Evolutionary conservation across 1,139 yeast genomes (phyloP).

Genomic region (Hemisphaericaspora xylanilytica): DNA sequence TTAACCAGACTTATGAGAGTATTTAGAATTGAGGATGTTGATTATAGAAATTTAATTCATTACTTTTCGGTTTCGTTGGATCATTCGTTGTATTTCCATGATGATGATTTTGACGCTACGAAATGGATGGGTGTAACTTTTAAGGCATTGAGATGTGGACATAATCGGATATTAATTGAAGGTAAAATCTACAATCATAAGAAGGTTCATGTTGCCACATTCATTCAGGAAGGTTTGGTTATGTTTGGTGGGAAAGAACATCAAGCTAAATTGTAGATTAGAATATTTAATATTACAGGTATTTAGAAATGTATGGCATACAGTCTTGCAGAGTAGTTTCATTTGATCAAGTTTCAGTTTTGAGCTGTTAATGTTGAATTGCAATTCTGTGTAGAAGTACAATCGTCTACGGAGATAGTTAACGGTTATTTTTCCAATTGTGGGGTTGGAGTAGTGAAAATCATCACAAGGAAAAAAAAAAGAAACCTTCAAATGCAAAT

Average conservation of each 20-base stretch:
- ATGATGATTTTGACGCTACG: conserved; percentile 46
- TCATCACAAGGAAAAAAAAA: too few relatives aligned
- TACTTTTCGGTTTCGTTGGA: conserved; percentile 55
- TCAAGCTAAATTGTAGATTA: conserved; percentile 15
- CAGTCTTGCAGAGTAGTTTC: too few relatives aligned
- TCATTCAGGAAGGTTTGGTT: conserved; percentile 65
- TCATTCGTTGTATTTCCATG: conserved; percentile 68
- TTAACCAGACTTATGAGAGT: conserved; percentile 40
- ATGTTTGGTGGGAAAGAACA: conserved; percentile 18
- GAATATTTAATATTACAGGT: neutral
- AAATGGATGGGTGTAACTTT: conserved; percentile 55
- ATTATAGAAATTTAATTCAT: conserved; percentile 26
- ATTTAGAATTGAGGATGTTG: conserved; percentile 21
- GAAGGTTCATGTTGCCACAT: conserved; percentile 58
- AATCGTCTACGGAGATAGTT: too few relatives aligned
- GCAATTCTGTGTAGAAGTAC: neutral
- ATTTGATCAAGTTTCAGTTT: neutral
- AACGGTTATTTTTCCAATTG: too few relatives aligned
- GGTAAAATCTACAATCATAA: conserved; percentile 54
- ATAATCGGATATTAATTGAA: conserved; percentile 54
- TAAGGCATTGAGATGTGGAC: conserved; percentile 47
- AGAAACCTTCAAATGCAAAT: too few relatives aligned
- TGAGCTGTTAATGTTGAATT: too few relatives aligned
- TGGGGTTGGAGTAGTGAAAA: too few relatives aligned
- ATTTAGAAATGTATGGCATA: neutral